phyloP scores from a whole-genome alignment of 2,329 filamentous ascomycete species.

The Colletotrichum ledebouriae region DNA sequence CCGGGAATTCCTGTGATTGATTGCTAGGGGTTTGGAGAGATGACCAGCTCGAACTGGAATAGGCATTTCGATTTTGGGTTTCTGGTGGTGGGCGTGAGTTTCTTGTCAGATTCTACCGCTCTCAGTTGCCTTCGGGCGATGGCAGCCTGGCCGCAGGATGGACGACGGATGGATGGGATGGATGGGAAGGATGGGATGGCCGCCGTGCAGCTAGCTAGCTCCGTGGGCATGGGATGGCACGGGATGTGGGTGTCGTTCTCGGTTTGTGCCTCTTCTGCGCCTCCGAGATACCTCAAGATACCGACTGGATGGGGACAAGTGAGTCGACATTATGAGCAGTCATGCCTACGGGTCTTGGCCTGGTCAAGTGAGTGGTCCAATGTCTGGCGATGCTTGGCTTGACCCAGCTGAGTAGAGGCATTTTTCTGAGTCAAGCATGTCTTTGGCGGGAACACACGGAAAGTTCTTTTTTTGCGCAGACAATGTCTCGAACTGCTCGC shows the following conservation, averaged over 20 bases:
- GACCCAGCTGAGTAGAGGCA: neutral
- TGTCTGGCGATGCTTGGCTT: too few relatives aligned
- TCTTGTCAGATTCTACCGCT: neutral
- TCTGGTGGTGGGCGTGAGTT: neutral
- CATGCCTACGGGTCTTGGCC: constrained; percentile 8
- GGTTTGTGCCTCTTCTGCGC: constrained; percentile 25
- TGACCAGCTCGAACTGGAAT: constrained; percentile 1
- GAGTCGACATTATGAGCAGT: neutral
- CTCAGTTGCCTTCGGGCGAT: neutral
- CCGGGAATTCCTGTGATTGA: too few relatives aligned
- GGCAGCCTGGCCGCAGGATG: neutral
- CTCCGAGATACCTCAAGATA: constrained; percentile 5
- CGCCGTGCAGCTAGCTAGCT: too few relatives aligned
- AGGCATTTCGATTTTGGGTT: neutral
- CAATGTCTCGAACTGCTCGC: constrained; percentile 3
- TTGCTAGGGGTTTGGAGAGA: neutral
- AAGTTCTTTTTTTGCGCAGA: neutral
- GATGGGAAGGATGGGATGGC: neutral
- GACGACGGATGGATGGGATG: neutral
- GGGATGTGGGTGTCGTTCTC: constrained; percentile 12
- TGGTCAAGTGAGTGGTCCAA: too few relatives aligned
- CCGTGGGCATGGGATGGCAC: neutral
- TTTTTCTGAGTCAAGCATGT: constrained; percentile 6
- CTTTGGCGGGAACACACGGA: neutral
- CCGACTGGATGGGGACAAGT: constrained; percentile 7